Base-by-base conservation (phyloP, 2,329 filamentous ascomycete genomes). In the Talaromyces marneffei region DNA sequence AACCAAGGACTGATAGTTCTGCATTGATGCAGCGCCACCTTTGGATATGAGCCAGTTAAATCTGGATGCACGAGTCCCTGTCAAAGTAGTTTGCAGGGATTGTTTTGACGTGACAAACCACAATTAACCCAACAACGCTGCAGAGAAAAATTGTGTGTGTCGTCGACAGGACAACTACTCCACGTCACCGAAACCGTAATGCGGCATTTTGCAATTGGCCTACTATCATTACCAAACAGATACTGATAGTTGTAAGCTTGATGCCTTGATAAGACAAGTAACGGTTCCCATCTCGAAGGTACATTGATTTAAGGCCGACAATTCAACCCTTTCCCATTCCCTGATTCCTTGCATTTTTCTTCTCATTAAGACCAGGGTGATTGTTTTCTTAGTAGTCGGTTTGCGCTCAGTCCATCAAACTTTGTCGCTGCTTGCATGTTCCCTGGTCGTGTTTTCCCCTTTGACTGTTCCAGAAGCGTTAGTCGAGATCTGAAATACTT, bases 401-500 rank as follows among this genome's bases (percentile, higher is more conserved):
- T 25, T 20, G 35, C 42, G 42, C 25, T 53, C 33, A 61, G 53
- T 53, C 25, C 50, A 12, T 48, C 39, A 25, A 59, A 62, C 33
- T 29, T 25, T n/a, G 37, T 52, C 48, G 37, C 46, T 59, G 16
- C n/a, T 40, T 59, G 54, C 46, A 58, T 58, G 40, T 52, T 46
- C 48, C 39, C 39, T 33, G 25, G 48, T 52, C 44, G 42, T 52
- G 12, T 25, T 40, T 40, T 61, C 12, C 59, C 54, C 48, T 40
- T 39, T 48, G 25, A 33, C 18, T 27, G 46, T 53, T 33, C 35
- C 40, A 37, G 55, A 55, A 57, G 48, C 31, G 31, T 23, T 63
- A 66, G 66, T 63, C 62, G 63, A 63, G 25, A 46, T 55, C 62
- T 64, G 56, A 58, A 60, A 54, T 63, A 62, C 63, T 55, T 20